These are phyloP conservation scores for Hortaea sp. DNA, from an alignment of 2,329 filamentous ascomycete genomes.

Conservation along the genomic window DNA sequence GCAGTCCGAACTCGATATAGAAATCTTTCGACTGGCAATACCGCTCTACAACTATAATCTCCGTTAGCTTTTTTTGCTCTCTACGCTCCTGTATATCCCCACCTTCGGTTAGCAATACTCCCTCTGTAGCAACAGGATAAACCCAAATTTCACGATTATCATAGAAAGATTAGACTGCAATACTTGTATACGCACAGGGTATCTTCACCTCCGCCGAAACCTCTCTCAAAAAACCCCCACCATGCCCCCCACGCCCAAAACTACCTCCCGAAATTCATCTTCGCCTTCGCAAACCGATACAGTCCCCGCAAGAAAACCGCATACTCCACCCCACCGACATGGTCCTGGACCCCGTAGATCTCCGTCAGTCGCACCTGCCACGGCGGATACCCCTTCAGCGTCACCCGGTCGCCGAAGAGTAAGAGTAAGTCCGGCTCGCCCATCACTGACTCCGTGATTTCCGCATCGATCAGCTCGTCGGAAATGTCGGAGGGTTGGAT, in stretches of 20 bases:
- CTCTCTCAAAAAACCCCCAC: too few relatives aligned
- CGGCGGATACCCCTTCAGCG: slow-evolving; percentile 84
- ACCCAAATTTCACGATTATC: too few relatives aligned
- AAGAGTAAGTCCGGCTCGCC: slow-evolving; percentile 83
- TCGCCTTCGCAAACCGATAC: slow-evolving; percentile 73
- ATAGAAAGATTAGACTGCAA: too few relatives aligned
- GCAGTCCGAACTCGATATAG: too few relatives aligned
- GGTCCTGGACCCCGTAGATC: slow-evolving; percentile 57
- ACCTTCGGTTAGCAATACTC: too few relatives aligned
- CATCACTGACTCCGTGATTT: slow-evolving; percentile 70
- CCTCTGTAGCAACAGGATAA: too few relatives aligned
- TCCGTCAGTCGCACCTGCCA: slow-evolving; percentile 95
- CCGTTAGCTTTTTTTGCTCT: too few relatives aligned
- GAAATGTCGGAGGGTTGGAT: slow-evolving; percentile 73
- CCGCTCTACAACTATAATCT: too few relatives aligned
- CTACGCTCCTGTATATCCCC: too few relatives aligned
- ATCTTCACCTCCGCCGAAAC: too few relatives aligned
- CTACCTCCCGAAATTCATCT: slow-evolving; percentile 28
- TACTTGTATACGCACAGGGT: too few relatives aligned
- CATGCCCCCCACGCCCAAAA: background rate
- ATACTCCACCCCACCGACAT: slow-evolving; percentile 62
- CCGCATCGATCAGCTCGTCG: slow-evolving; percentile 75
- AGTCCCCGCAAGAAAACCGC: slow-evolving; percentile 83
- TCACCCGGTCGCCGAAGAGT: slow-evolving; percentile 73
- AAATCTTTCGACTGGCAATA: too few relatives aligned